Conservation (phyloP, 1,139 yeast genomes). For the Starmera stellimalicola region DNA sequence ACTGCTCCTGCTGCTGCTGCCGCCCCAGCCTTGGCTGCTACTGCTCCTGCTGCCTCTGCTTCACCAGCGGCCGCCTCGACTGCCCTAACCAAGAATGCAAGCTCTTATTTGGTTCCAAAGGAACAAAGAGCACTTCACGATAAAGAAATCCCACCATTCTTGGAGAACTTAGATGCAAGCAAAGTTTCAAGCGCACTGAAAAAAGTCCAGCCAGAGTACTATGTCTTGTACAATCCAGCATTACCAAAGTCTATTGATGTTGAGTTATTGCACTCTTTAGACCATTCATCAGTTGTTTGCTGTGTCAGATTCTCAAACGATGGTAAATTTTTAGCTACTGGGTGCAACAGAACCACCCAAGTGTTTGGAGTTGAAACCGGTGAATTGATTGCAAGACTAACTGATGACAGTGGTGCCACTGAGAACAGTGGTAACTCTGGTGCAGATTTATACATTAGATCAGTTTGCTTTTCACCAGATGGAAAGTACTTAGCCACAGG, state of each 20-base stretch:
- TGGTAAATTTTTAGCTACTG: slow-evolving; percentile 92
- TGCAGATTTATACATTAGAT: slow-evolving; percentile 83
- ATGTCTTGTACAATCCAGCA: slow-evolving; percentile 85
- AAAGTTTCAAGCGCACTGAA: slow-evolving; percentile 72
- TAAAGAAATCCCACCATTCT: slow-evolving; percentile 72
- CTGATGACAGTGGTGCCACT: slow-evolving; percentile 52
- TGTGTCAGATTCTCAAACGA: slow-evolving; percentile 91
- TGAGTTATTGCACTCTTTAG: slow-evolving; percentile 80
- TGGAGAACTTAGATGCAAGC: slow-evolving; percentile 73
- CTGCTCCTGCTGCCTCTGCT: slow-evolving; percentile 11
- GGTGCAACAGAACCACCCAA: slow-evolving; percentile 93
- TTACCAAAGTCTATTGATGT: slow-evolving; percentile 70
- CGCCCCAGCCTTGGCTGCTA: slow-evolving; percentile 15
- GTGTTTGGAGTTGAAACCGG: slow-evolving; percentile 92
- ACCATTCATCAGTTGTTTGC: slow-evolving; percentile 91
- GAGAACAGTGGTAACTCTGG: slow-evolving; percentile 23
- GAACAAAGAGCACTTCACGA: slow-evolving; percentile 45
- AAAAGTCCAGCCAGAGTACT: slow-evolving; percentile 81
- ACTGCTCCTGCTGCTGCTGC: slow-evolving; percentile 12
- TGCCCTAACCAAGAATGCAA: slow-evolving; percentile 2
- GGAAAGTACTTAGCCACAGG: slow-evolving; percentile 95
- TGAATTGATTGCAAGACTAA: slow-evolving; percentile 74
- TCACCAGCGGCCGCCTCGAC: slow-evolving; percentile 6
- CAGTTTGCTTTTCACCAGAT: slow-evolving; percentile 95
- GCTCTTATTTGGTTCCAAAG: slow-evolving; percentile 26